Evolutionary conservation across 192 early-diverging fungal species (phyloP).

Genomic region (Phlyctochytrium arcticum): DNA sequence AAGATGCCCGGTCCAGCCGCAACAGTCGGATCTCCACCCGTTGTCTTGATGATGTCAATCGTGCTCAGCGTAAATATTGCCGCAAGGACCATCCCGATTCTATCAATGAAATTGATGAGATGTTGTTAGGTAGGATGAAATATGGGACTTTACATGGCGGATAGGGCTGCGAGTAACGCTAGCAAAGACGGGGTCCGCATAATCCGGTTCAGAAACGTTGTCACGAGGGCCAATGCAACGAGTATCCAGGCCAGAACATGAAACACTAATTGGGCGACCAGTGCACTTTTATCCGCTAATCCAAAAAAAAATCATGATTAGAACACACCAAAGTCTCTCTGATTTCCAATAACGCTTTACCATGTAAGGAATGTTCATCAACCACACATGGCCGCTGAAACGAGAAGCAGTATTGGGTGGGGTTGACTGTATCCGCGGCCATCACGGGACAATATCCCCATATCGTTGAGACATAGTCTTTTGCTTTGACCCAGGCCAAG

Average conservation of each 20-base stretch:
- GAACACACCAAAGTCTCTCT: too few relatives aligned
- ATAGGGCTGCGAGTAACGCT: not conserved
- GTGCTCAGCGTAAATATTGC: not conserved
- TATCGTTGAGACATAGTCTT: not conserved
- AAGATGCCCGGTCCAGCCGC: not conserved
- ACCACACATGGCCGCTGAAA: conserved; percentile 5
- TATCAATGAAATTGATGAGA: not conserved
- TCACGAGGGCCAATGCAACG: not conserved
- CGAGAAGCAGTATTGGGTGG: conserved; percentile 4
- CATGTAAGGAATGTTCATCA: not conserved
- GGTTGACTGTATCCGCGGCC: not conserved
- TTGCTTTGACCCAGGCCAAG: conserved; percentile 7
- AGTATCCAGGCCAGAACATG: conserved; percentile 8
- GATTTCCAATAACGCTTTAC: not conserved
- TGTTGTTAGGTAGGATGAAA: not conserved
- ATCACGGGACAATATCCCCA: conserved; percentile 18
- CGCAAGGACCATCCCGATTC: not conserved
- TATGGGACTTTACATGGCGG: not conserved
- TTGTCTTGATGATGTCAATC: not conserved
- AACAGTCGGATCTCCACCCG: not conserved
- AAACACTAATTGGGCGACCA: not conserved
- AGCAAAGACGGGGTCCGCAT: not conserved
- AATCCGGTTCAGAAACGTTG: not conserved
- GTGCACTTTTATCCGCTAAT: not conserved
- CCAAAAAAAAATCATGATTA: not conserved